These are phyloP conservation scores for Globisporangium abappressorium DNA, from an alignment of 352 stramenopile genomes.

Conservation along the genomic window DNA sequence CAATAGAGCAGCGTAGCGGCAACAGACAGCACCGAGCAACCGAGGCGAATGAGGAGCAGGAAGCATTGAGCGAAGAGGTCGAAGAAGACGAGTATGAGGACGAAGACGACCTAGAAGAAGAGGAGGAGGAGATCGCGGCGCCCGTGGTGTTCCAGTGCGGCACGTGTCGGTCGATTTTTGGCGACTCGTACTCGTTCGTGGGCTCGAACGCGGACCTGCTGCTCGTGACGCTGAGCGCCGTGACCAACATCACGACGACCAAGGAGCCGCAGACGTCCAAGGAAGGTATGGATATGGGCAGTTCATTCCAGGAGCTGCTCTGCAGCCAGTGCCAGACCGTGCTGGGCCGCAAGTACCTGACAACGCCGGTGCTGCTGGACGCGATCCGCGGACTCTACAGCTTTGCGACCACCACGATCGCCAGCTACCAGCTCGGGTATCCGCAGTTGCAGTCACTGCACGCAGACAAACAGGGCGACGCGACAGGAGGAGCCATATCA, in stretches of 20 bases:
- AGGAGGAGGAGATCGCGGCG: slow-evolving; percentile 47
- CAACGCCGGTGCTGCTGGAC: slow-evolving; percentile 61
- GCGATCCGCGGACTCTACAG: slow-evolving; percentile 65
- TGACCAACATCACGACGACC: slow-evolving; percentile 54
- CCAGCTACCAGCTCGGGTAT: slow-evolving; percentile 78
- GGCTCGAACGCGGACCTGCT: slow-evolving; percentile 69
- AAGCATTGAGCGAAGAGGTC: slow-evolving; percentile 21
- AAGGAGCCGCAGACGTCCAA: slow-evolving; percentile 50
- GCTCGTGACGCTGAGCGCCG: slow-evolving; percentile 71
- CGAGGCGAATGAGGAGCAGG: slow-evolving; percentile 15
- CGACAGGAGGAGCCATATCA: slow-evolving; percentile 11
- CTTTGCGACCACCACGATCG: slow-evolving; percentile 70
- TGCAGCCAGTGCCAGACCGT: slow-evolving; percentile 82
- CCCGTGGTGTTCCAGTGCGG: slow-evolving; percentile 84
- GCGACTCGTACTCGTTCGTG: slow-evolving; percentile 81
- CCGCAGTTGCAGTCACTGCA: slow-evolving; percentile 24
- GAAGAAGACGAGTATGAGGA: slow-evolving; percentile 30
- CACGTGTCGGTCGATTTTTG: slow-evolving; percentile 80
- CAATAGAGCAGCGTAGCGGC: slow-evolving; percentile 1
- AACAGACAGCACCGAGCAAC: not conserved
- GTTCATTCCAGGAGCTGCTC: slow-evolving; percentile 71
- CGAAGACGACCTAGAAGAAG: slow-evolving; percentile 34
- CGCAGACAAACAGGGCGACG: not conserved
- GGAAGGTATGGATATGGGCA: slow-evolving; percentile 50
- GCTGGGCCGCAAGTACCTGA: slow-evolving; percentile 73